Evolutionary conservation across 2,329 filamentous ascomycete species (phyloP), one percentile per base, ranked within the genome.

Genomic region (Ophiostoma perfectum): DNA sequence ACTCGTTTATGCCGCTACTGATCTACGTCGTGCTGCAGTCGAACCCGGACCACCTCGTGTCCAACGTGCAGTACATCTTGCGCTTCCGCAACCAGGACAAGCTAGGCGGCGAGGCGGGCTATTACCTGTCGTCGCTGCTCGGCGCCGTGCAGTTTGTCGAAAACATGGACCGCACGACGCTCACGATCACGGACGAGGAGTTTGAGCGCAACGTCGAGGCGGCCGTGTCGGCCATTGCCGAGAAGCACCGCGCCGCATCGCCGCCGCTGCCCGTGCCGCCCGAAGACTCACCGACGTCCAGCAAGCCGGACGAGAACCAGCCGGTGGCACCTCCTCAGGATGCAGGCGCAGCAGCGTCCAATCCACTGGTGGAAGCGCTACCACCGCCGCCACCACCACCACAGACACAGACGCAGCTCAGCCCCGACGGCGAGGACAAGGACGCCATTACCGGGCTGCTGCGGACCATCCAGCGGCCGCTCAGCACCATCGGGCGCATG

Each of bases 81-180:
- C 89, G 96, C 63, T 99, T 99, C 81, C 88, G 95, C 66, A 97
- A 98, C 75, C 95, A 97, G 78, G 95, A 99, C 67, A 98, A 98
- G 77, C 87, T 99, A 0, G 91, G 91, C 38, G 95, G 95, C n/a
- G 95, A 99, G 81, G 94, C 95, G 14, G 95, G 95, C 12, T 99
- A 99, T 79, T 99, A 99, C 78, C 86, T 99, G 68, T 98, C 94
- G 44, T 98, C 95, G 7, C 80, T 99, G 73, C 91, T 94, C 89
- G 95, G 95, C 67, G 95, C 93, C 52, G 90, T 99, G 65, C 93
- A 97, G 74, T 99, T 99, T 77, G 91, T 99, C 73, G 95, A 99
- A 80, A 96, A 92, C 70, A 88, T 99, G 78, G 95, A 99, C 78
- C 89, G 93, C 62, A 98, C 95, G 1, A 94, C 90, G 39, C 81